Evolutionary conservation across 192 early-diverging fungal genomes (phyloP).

Genomic region (Coemansia sp.): DNA sequence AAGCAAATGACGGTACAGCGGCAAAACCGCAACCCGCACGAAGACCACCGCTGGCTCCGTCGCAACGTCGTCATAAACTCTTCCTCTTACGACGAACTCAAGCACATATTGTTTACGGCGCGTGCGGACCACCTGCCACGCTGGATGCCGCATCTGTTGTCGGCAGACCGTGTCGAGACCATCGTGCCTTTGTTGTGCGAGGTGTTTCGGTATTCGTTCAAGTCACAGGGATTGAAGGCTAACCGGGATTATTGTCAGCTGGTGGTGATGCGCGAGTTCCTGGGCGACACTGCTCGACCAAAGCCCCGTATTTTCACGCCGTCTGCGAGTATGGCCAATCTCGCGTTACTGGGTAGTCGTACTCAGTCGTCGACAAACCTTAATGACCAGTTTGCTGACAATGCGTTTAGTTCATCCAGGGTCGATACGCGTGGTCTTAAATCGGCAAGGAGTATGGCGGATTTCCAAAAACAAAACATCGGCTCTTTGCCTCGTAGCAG

Average conservation of each 20-base stretch:
- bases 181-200: slow-evolving; percentile 37
- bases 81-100: slow-evolving; percentile 29
- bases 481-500: too few relatives aligned
- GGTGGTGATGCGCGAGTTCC: slow-evolving; percentile 37
- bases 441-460: slow-evolving; percentile 9
- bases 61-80: slow-evolving; percentile 5
- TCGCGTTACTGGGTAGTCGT: slow-evolving; percentile 12
- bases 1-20: slow-evolving; percentile 20
- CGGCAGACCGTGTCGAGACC: slow-evolving; percentile 10
- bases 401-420: neutral
- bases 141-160: slow-evolving; percentile 31
- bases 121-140: slow-evolving; percentile 20
- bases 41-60: slow-evolving; percentile 46
- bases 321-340: slow-evolving; percentile 36
- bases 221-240: slow-evolving; percentile 29
- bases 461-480: slow-evolving; percentile 3
- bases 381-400: neutral
- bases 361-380: slow-evolving; percentile 30
- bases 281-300: slow-evolving; percentile 12
- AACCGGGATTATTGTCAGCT: slow-evolving; percentile 47
- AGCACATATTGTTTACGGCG: slow-evolving; percentile 12
- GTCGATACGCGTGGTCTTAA: neutral
- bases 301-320: slow-evolving; percentile 46
- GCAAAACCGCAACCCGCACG: slow-evolving; percentile 47
- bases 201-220: slow-evolving; percentile 14